Conservation (phyloP, 805 yeast genomes). For the Candida bentonensis region DNA sequence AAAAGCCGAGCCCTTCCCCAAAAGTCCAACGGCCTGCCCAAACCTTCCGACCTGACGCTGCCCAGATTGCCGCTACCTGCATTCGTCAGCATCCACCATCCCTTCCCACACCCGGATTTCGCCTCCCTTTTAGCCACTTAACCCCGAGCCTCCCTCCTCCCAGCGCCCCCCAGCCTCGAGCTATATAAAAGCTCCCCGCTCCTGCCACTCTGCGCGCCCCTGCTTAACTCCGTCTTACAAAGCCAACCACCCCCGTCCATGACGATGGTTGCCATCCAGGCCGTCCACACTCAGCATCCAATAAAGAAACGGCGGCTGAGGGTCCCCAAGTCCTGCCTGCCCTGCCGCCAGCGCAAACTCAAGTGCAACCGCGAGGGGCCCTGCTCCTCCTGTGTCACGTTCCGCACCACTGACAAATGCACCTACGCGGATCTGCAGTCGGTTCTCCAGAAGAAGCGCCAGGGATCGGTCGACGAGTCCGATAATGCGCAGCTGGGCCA, state of each 20-base stretch:
- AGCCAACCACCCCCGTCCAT: not conserved
- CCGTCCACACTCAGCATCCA: not conserved
- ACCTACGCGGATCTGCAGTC: not conserved
- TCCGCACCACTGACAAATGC: slow-evolving; percentile 4
- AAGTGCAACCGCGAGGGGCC: slow-evolving; percentile 12
- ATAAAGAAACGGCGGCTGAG: not conserved
- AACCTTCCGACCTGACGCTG: too few species aligned
- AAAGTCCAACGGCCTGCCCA: too few species aligned
- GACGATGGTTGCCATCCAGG: not conserved
- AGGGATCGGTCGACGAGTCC: too few species aligned
- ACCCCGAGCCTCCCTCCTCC: too few species aligned
- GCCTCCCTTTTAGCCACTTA: too few species aligned
- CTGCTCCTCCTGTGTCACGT: slow-evolving; percentile 10
- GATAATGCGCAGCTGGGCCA: too few species aligned
- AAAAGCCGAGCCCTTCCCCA: too few species aligned
- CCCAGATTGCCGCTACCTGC: too few species aligned
- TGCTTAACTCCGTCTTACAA: not conserved
- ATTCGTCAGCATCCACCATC: too few species aligned
- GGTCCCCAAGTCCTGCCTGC: not conserved
- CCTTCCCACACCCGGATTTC: too few species aligned
- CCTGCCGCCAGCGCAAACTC: slow-evolving; percentile 1
- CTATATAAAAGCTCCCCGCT: too few species aligned
- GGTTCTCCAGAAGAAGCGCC: not conserved
- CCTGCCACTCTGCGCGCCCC: not conserved
- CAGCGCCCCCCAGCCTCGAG: too few species aligned